Percentiles rank a stretch among this genome's conserved stretches.
Evolutionary conservation across 129 eudicot species (phyloP).

Genomic region (Saposhnikovia divaricata): DNA sequence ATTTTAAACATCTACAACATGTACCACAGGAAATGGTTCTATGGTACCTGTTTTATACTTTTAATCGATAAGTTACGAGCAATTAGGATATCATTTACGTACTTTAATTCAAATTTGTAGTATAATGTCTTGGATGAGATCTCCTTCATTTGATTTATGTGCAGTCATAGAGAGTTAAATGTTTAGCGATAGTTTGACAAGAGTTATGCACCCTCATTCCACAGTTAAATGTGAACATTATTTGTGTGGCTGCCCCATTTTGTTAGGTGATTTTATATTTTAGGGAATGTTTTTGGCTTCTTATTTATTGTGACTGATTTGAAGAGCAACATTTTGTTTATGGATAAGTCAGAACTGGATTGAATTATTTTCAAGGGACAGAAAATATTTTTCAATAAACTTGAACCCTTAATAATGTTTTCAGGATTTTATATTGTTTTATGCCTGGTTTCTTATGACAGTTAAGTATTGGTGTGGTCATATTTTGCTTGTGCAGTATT

Average conservation of each 20-base stretch:
- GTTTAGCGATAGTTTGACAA: background rate
- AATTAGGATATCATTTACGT: too few species aligned
- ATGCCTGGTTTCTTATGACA: background rate
- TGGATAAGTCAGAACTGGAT: background rate
- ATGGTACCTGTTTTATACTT: too few species aligned
- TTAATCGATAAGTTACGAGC: background rate
- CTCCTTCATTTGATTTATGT: background rate
- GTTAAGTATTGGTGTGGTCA: conserved; percentile 8
- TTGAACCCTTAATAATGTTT: background rate
- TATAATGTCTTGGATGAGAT: conserved; percentile 22
- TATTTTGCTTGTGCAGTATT: conserved; percentile 40
- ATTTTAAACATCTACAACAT: too few species aligned
- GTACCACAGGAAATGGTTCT: too few species aligned
- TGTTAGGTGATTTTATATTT: background rate
- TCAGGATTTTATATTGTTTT: background rate
- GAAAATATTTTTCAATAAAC: background rate
- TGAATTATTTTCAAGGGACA: background rate
- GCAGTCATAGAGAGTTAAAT: too few species aligned
- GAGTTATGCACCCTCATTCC: background rate
- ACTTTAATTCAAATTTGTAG: too few species aligned
- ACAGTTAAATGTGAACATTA: too few species aligned
- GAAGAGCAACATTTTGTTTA: background rate
- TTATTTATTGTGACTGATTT: background rate
- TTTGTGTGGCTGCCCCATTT: too few species aligned
- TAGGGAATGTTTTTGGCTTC: background rate